Base-by-base conservation (phyloP, 2,329 filamentous ascomycete genomes). In the Herpotrichia juniperi region DNA sequence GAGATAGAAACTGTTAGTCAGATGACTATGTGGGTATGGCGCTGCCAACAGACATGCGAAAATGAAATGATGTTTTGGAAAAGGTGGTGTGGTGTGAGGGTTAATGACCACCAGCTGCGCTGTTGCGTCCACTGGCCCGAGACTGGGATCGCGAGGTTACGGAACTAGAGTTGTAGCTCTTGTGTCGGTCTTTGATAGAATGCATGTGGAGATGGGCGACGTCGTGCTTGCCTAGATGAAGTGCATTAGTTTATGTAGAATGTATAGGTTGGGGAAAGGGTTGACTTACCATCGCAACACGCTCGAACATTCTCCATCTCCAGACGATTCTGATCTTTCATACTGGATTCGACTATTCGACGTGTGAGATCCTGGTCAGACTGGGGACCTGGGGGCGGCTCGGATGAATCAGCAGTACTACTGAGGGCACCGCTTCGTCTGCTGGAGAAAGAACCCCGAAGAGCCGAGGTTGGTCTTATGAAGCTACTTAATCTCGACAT, bases 251-350 rank as follows among this genome's bases (percentile, higher is more conserved):
- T 28, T 22, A 22, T 46, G 48, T 43, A 53, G 28, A 25, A 46
- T 37, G 31, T 17, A 39, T 12, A 43, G 42, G 31, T 47, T 53
- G 47, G 43, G 51, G 16, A 19, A 11, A 46, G 7, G 32, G 19
- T 40, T 50, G 50, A 79, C 88, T 84, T 82, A 93, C 93, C 94
- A 83, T 97, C 94, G 75, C 94, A 99, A 78, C 94, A 99, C 53
- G 93, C 93, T 69, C 94, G 83, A 59, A 99, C 94, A 73, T 99
- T 97, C 80, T 97, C 93, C 64, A 97, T 96, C 80, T 97, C 93
- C 65, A 97, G 81, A 56, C 87, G 83, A 68, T 93, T 90, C 22
- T 87, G 81, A 61, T 93, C 89, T 48, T 86, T 80, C 65, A 93
- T 88, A 68, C 92, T 87, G 43, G 75, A 81, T 75, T 93, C 90